Percentiles rank a stretch among this genome's conserved stretches.
Evolutionary conservation across 2,329 filamentous ascomycete species (phyloP).

Genomic region (Tolypocladium tropicale): DNA sequence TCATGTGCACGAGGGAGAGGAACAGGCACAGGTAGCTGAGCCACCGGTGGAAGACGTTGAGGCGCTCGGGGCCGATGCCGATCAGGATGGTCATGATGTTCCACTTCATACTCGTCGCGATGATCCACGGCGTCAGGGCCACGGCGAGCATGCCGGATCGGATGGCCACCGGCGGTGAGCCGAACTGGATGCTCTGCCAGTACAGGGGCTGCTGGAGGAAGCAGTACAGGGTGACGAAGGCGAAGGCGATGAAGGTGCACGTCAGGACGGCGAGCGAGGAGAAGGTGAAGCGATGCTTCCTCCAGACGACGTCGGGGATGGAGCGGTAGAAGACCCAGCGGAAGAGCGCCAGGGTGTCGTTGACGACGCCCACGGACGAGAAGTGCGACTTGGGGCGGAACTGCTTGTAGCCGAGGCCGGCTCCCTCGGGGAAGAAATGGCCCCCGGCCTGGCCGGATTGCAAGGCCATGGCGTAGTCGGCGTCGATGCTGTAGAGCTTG

Average conservation of each 20-base stretch:
- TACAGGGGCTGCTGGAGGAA: conserved; percentile 85
- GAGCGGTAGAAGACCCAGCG: conserved; percentile 85
- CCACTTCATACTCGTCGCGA: conserved; percentile 82
- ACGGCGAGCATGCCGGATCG: conserved; percentile 87
- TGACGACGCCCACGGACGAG: conserved; percentile 63
- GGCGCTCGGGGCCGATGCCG: conserved; percentile 80
- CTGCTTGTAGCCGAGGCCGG: conserved; percentile 42
- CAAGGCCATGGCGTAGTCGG: conserved; percentile 34
- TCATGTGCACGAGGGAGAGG: conserved; percentile 69
- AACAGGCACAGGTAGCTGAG: conserved; percentile 78
- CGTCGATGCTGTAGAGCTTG: conserved; percentile 39
- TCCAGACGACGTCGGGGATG: conserved; percentile 61
- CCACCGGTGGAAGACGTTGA: conserved; percentile 93
- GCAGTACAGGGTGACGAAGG: conserved; percentile 69
- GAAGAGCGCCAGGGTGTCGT: conserved; percentile 72
- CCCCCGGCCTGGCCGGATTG: conserved; percentile 38
- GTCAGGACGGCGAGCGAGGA: conserved; percentile 66
- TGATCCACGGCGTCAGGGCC: conserved; percentile 85
- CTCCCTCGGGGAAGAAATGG: conserved; percentile 65
- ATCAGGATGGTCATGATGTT: conserved; percentile 78
- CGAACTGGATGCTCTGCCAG: conserved; percentile 76
- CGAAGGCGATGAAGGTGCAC: conserved; percentile 56
- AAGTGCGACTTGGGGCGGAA: conserved; percentile 61
- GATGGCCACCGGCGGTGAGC: conserved; percentile 80
- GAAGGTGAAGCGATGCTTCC: conserved; percentile 62